Evolutionary conservation across 805 yeast genomes (phyloP).

Genomic region (Candida succiphila): DNA sequence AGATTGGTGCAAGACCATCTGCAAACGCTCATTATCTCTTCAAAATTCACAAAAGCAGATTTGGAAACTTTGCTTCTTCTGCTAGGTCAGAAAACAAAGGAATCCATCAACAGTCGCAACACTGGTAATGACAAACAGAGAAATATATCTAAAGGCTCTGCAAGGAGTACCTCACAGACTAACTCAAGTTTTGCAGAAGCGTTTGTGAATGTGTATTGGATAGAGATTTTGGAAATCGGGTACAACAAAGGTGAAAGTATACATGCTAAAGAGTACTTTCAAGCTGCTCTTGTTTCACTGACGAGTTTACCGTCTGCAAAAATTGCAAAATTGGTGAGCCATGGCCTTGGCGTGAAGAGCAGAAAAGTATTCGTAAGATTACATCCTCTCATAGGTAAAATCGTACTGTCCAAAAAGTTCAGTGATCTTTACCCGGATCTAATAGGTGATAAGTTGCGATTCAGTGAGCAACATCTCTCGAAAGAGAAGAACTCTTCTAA

Average conservation of each 20-base stretch:
- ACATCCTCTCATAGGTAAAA: slow-evolving; percentile 46
- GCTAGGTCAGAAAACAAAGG: slow-evolving; percentile 28
- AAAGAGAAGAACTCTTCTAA: neutral
- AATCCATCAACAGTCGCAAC: too few relatives aligned
- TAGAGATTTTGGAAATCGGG: slow-evolving; percentile 45
- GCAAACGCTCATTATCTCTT: slow-evolving; percentile 33
- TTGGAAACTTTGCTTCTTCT: slow-evolving; percentile 34
- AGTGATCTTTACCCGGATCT: slow-evolving; percentile 36
- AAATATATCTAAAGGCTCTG: neutral
- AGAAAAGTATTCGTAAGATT: slow-evolving; percentile 28
- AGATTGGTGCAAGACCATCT: slow-evolving; percentile 42
- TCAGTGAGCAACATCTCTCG: slow-evolving; percentile 20
- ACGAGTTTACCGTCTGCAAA: slow-evolving; percentile 35
- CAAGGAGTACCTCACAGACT: neutral
- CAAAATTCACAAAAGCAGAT: slow-evolving; percentile 36
- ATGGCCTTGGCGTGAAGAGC: slow-evolving; percentile 34
- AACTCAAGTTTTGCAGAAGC: slow-evolving; percentile 34
- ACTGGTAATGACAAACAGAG: slow-evolving; percentile 8
- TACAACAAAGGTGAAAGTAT: slow-evolving; percentile 49
- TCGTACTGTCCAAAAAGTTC: slow-evolving; percentile 39
- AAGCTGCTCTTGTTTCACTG: slow-evolving; percentile 43
- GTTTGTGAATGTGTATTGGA: slow-evolving; percentile 49
- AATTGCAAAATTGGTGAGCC: slow-evolving; percentile 29
- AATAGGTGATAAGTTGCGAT: slow-evolving; percentile 38
- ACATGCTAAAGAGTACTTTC: slow-evolving; percentile 33